Evolutionary conservation across 495 filamentous ascomycete genomes (phyloP).

Genomic region (Saxispiralis lemnorum): DNA sequence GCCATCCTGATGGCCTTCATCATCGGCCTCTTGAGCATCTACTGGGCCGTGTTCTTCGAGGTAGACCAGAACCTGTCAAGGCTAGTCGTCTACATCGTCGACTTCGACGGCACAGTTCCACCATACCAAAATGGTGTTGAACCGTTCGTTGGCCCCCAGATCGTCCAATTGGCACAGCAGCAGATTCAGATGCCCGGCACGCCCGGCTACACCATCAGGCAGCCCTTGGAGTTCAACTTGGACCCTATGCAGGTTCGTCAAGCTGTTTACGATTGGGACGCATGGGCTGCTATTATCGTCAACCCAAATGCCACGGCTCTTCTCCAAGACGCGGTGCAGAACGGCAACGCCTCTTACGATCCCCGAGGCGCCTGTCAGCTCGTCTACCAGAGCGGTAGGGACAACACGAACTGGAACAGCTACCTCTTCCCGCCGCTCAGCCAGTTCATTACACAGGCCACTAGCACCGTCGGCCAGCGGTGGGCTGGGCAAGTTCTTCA

Average conservation of each 20-base stretch:
- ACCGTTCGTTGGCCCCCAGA: slow-evolving; percentile 17
- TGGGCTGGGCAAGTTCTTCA: slow-evolving; percentile 33
- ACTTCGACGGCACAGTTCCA: slow-evolving; percentile 16
- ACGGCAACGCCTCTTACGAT: slow-evolving; percentile 44
- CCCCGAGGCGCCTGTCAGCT: slow-evolving; percentile 44
- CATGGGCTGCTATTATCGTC: slow-evolving; percentile 47
- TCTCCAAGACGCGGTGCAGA: slow-evolving; percentile 37
- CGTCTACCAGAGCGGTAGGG: slow-evolving; percentile 40
- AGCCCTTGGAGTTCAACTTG: slow-evolving; percentile 36
- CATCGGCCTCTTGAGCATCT: slow-evolving; percentile 13
- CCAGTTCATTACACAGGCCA: slow-evolving; percentile 28
- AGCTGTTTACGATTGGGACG: slow-evolving; percentile 42
- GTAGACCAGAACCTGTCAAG: slow-evolving; percentile 10
- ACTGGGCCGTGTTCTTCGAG: slow-evolving; percentile 16
- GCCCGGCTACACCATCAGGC: slow-evolving; percentile 8
- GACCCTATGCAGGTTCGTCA: slow-evolving; percentile 43
- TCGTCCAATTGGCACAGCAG: slow-evolving; percentile 9
- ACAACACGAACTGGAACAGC: slow-evolving; percentile 33
- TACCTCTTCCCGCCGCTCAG: slow-evolving; percentile 39
- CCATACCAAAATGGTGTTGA: slow-evolving; percentile 14
- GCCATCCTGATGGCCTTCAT: slow-evolving; percentile 15
- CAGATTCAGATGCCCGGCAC: slow-evolving; percentile 5
- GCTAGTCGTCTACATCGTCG: slow-evolving; percentile 17
- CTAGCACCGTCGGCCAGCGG: slow-evolving; percentile 32
- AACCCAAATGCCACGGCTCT: slow-evolving; percentile 47